Base-by-base conservation (phyloP, 2,329 filamentous ascomycete genomes). In the Fusarium dlaminii region DNA sequence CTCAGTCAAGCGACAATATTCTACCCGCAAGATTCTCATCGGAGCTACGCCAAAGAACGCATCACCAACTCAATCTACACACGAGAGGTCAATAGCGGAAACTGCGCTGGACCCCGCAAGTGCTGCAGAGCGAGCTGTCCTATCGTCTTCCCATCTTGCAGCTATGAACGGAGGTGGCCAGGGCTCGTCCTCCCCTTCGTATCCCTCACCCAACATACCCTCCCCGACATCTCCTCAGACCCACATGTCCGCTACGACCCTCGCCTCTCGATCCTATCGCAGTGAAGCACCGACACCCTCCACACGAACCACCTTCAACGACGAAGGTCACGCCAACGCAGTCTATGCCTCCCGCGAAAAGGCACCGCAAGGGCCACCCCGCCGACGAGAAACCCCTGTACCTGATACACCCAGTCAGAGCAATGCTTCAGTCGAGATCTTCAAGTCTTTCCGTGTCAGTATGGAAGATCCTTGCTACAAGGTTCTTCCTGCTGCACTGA, bases 381-480 rank as follows among this genome's bases (percentile, higher is more conserved):
- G 89, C 64, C 85, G 90, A 52, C 86, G 88, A 74, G 89, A 90
- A 79, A 91, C 90, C 3, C 90, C 90, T 2, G 89, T 88, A 5
- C 88, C 89, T 27, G 90, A 92, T 72, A 91, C 90, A 2, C 88
- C 90, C 2, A 87, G 85, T 66, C 83, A 85, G 32, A 86, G 85
- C 78, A 88, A 88, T 68, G 85, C 88, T 18, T 90, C 90, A 3
- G 95, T 98, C 68, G 96, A 99, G 83, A 98, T 99, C 68, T 98
- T 98, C 90, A 99, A 99, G 82, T 97, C 94, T 3, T 99, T 99
- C 89, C 92, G 96, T 43, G 96, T 99, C 71, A 96, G 94, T 81
- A 97, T 98, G 89, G 96, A 99, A 77, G 96, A 99, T 80, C 96
- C 96, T 6, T 99, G 96, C 84, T 93, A 98, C 86, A 98, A 98